Conservation (phyloP, 2,329 filamentous ascomycete genomes). For the Penicillium sp. region DNA sequence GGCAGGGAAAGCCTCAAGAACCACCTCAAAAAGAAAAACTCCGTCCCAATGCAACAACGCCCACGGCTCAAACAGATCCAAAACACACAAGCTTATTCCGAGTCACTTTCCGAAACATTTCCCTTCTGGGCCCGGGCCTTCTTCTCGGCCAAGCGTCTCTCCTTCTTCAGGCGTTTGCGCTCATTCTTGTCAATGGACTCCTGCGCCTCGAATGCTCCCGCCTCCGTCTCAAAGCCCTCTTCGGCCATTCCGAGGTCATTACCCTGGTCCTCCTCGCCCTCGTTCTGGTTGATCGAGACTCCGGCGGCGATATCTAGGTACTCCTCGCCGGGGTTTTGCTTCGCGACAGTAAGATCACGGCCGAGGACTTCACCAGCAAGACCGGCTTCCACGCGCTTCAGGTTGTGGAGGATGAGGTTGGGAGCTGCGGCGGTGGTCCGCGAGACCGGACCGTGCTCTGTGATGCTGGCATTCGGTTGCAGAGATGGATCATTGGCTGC, state of each 20-base stretch:
- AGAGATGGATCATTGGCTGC: conserved; percentile 42
- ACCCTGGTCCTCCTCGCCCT: conserved; percentile 38
- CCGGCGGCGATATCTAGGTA: conserved; percentile 40
- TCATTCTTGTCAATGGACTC: conserved; percentile 51
- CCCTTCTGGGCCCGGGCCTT: conserved; percentile 38
- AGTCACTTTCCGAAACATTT: conserved; percentile 26
- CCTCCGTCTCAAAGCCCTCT: conserved; percentile 37
- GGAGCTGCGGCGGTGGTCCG: conserved; percentile 41
- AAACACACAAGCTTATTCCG: conserved; percentile 18
- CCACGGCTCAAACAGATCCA: conserved; percentile 16
- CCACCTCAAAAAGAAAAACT: conserved; percentile 17
- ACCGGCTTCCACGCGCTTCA: conserved; percentile 46
- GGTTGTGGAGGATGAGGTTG: conserved; percentile 45
- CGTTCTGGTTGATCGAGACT: conserved; percentile 31
- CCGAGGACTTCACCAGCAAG: conserved; percentile 43
- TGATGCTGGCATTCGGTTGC: conserved; percentile 45
- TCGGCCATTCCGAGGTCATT: conserved; percentile 43
- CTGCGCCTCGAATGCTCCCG: conserved; percentile 39
- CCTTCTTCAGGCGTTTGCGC: conserved; percentile 56
- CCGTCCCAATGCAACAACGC: conserved; percentile 28
- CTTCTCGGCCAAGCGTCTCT: conserved; percentile 47
- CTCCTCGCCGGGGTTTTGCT: conserved; percentile 35
- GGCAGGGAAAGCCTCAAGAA: neutral
- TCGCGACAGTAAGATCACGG: conserved; percentile 39
- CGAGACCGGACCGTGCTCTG: conserved; percentile 43